These are phyloP conservation scores for Bassia scoparia DNA, from an alignment of 148 eudicot species.

Conservation along the genomic window DNA sequence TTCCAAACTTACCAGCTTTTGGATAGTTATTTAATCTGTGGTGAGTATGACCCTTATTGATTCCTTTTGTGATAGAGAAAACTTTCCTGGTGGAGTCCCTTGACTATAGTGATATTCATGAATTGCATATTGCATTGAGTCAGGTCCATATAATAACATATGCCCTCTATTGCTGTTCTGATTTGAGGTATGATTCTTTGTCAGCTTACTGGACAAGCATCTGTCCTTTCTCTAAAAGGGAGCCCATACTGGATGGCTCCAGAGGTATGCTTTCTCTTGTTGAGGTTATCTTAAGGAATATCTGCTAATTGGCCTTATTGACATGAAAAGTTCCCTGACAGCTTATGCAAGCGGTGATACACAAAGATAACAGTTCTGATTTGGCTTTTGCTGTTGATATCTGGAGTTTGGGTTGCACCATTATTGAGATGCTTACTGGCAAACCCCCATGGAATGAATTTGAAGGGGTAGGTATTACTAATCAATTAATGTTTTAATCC, in stretches of 20 bases:
- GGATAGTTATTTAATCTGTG: not conserved
- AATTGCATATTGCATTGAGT: not conserved
- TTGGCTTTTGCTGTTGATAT: conserved; percentile 88
- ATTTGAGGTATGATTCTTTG: conserved; percentile 16
- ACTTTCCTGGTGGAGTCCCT: not conserved
- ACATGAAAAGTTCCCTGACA: conserved; percentile 34
- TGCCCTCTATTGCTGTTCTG: not conserved
- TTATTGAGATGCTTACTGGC: conserved; percentile 89
- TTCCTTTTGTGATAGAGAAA: not conserved
- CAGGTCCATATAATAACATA: not conserved
- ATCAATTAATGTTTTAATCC: not conserved
- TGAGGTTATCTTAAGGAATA: not conserved
- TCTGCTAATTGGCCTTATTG: conserved; percentile 11
- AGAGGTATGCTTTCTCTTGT: conserved; percentile 50
- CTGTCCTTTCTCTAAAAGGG: conserved; percentile 78
- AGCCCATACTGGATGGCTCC: conserved; percentile 99
- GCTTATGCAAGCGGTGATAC: conserved; percentile 74
- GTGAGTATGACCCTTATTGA: not conserved
- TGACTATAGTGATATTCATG: not conserved
- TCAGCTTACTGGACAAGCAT: conserved; percentile 73
- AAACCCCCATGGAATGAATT: conserved; percentile 91
- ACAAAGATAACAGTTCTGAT: conserved; percentile 59
- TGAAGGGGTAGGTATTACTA: conserved; percentile 66
- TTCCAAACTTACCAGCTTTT: not conserved
- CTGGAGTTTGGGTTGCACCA: conserved; percentile 97